Conservation (phyloP, 441 rosid genomes). For the Gossypium gossypioides region DNA sequence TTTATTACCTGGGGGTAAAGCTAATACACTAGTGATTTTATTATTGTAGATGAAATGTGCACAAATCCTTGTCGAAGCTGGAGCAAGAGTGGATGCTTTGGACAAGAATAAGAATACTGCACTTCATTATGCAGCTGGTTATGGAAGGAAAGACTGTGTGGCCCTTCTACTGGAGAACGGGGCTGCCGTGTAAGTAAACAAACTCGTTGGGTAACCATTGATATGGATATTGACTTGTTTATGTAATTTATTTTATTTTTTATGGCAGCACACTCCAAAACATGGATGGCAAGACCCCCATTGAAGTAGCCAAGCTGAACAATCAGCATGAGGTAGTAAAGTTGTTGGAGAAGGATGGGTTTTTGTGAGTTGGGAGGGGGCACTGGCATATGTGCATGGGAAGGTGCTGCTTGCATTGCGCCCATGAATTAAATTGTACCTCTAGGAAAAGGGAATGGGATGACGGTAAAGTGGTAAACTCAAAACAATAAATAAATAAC, state of each 20-base stretch:
- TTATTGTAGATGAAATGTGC: slow-evolving; percentile 67
- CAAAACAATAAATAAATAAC: not conserved
- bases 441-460: not conserved
- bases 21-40: not conserved
- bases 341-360: slow-evolving; percentile 81
- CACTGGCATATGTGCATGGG: not conserved
- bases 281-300: slow-evolving; percentile 85
- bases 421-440: not conserved
- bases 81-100: slow-evolving; percentile 77
- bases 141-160: slow-evolving; percentile 94
- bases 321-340: slow-evolving; percentile 80
- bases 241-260: not conserved
- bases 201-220: not conserved
- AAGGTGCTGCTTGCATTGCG: not conserved
- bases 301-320: slow-evolving; percentile 86
- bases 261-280: slow-evolving; percentile 60
- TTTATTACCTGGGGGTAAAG: not conserved
- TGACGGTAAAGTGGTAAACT: not conserved
- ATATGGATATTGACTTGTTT: not conserved
- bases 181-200: slow-evolving; percentile 82
- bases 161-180: slow-evolving; percentile 80
- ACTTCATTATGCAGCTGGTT: slow-evolving; percentile 95
- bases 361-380: slow-evolving; percentile 39
- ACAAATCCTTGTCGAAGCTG: slow-evolving; percentile 74
- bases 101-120: slow-evolving; percentile 96